Base-by-base conservation (phyloP, 2,329 filamentous ascomycete species). In the Colletotrichum filicis region DNA sequence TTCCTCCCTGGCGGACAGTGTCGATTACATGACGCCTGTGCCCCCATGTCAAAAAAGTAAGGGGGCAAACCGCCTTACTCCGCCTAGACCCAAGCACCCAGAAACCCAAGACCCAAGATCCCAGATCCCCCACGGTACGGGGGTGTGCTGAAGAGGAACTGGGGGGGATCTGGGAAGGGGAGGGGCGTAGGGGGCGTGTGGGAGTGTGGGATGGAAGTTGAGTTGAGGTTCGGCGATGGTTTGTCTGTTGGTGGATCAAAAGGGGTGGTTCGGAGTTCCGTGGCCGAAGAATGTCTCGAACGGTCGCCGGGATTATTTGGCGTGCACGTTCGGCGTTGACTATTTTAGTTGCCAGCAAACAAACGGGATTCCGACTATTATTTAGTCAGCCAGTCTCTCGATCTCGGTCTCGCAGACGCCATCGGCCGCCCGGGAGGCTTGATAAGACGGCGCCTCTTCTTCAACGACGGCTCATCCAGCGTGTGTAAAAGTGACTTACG, bases 191-290 rank as follows among this genome's bases (percentile, higher is more conserved):
- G 52, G 52, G 52, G 52, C 14, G 52, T 14, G 52, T 55, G 26
- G 62, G 32, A 24, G 62, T 55, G 49, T 62, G 42, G 14, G 26
- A 61, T 8, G 32, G 9, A 32, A 35, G 32, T 11, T 35, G n/a
- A 19, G 16, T 56, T 16, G 58, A 32, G 35, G 56, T 73, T 73
- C 70, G 70, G 70, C 60, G 70, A 58, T 73, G 66, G 30, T 60
- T 42, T 42, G 37, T 6, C 37, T 42, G 37, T 19, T 42, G 66
- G 32, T 56, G 59, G 19, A 32, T 60, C 26, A 22, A 35, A 30
- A 42, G 66, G 66, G 61, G 32, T 64, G 53, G 55, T 65, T 73
- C 70, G 70, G 70, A 73, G 66, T 73, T 73, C 70, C 66, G 60
- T 70, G 42, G 65, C 69, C 69, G 69, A 69, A 56, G 69, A 69